Conservation (phyloP, 2,329 filamentous ascomycete genomes). For the Cladosporium halotolerans region DNA sequence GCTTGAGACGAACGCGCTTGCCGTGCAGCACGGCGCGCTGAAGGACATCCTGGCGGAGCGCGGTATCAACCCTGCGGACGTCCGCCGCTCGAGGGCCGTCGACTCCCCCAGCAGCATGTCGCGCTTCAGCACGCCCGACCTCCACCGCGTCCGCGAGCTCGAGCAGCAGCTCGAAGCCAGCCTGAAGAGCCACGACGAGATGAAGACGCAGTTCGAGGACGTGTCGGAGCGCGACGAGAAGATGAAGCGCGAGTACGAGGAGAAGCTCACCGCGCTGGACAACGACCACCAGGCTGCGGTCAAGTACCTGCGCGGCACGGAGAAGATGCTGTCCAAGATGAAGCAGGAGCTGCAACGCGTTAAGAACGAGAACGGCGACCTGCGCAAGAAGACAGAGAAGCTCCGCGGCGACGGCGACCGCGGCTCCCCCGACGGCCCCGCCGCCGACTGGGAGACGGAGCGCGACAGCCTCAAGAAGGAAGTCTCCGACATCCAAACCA, state of each 20-base stretch:
- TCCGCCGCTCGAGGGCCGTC: slow-evolving; percentile 64
- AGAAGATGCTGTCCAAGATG: slow-evolving; percentile 98
- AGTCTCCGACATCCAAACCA: slow-evolving; percentile 62
- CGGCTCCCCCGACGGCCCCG: slow-evolving; percentile 40
- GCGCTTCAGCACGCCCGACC: slow-evolving; percentile 69
- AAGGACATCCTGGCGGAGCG: slow-evolving; percentile 89
- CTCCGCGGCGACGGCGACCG: slow-evolving; percentile 20
- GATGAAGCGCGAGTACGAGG: slow-evolving; percentile 81
- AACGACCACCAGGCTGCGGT: slow-evolving; percentile 97
- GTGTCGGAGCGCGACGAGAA: slow-evolving; percentile 77
- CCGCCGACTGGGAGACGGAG: slow-evolving; percentile 68
- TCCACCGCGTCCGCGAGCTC: slow-evolving; percentile 71
- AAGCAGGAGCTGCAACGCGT: slow-evolving; percentile 94
- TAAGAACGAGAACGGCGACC: slow-evolving; percentile 74
- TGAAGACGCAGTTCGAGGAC: slow-evolving; percentile 67
- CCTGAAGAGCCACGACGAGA: slow-evolving; percentile 76
- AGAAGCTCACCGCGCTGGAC: slow-evolving; percentile 88
- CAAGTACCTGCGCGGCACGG: slow-evolving; percentile 95
- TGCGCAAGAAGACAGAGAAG: slow-evolving; percentile 70
- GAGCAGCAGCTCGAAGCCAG: slow-evolving; percentile 80
- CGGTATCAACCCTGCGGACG: slow-evolving; percentile 71
- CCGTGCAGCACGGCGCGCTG: slow-evolving; percentile 84
- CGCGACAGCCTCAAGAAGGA: slow-evolving; percentile 60
- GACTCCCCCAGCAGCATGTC: slow-evolving; percentile 61
- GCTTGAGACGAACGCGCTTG: slow-evolving; percentile 87